Conservation (phyloP, 305 asterid genomes). For the Andrographis paniculata region DNA sequence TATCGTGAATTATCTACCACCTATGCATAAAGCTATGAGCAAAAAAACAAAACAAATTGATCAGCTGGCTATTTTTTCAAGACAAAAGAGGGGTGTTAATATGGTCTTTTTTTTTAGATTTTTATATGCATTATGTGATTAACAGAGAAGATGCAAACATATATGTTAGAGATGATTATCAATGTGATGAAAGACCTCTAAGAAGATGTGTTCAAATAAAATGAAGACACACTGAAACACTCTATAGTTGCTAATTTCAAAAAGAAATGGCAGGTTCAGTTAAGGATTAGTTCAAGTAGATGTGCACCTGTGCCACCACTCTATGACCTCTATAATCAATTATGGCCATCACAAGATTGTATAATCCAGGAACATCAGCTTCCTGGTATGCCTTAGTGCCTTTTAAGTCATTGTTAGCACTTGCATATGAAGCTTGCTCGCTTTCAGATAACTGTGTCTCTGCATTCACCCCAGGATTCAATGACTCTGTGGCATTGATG, state of each 20-base stretch:
- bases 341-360: constrained; percentile 95
- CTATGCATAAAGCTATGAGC: neutral
- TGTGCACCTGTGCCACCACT: constrained; percentile 39
- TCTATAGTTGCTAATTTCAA: no score
- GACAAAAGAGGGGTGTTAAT: neutral
- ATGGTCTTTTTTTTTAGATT: no score
- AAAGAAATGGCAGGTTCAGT: no score
- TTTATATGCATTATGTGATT: constrained; percentile 1
- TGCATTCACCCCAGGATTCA: constrained; percentile 35
- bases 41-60: neutral
- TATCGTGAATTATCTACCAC: neutral
- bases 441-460: constrained; percentile 83
- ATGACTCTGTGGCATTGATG: constrained; percentile 26
- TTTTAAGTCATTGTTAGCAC: constrained; percentile 92
- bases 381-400: constrained; percentile 98
- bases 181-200: no score
- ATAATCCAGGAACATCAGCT: constrained; percentile 87
- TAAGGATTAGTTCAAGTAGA: no score
- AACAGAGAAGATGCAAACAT: no score
- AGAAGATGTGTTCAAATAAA: neutral
- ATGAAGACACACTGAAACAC: neutral
- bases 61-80: neutral
- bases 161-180: no score
- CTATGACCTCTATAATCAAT: constrained; percentile 97
- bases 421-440: constrained; percentile 98